Base-by-base conservation (phyloP, 163 green algal genomes). In the Prototheca stagnorum region DNA sequence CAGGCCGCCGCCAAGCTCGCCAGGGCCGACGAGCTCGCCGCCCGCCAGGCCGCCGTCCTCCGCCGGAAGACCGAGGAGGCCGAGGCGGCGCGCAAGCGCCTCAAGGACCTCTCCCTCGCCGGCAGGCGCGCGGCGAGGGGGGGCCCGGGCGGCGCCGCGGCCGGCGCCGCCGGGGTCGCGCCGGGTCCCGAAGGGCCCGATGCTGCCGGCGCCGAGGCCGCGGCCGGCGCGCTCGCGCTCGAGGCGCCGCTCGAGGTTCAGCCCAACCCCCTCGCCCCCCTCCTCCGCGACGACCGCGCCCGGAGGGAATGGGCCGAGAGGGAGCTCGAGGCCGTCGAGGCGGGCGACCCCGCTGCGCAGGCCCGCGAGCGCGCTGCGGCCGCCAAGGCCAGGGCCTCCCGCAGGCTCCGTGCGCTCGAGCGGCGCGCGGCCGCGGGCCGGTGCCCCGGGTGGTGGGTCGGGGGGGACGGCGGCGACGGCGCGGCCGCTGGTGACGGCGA, bases 41-140 rank as follows among this genome's bases (percentile, higher is more conserved):
- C 29, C 35, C 80, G 78, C 64, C 74, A 87, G 59, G 61, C 74
- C 44, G 76, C 72, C 6, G 82, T 91, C 47, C 58, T 93, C 40
- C 71, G 81, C 35, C 73, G 83, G 42, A 93, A 93, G 72, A 92
- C 80, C 29, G 70, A 86, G 47, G 83, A 93, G 39, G 82, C 79
- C 5, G 81, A 80, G 33, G 75, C 75, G 2, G 78, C 82, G 0
- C 70, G 78, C 24, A 76, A 73, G 54, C 70, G 74, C 36, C 63
- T 93, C 19, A 72, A 82, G 45, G 68, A 77, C 44, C 56, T 79
- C 41, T 66, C 75, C 45, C 48, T 11, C 33, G 11, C 11, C 33
- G 11, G 68, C 40, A 64, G 67, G 53, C 41, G 46, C 7, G 12
- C 39, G 6, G 40, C 56, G 7, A 23, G 17, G 25, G 41, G 23